phyloP scores from a whole-genome alignment of 1,284 basidiomycete species.

The Paramarasmius palmivorus region DNA sequence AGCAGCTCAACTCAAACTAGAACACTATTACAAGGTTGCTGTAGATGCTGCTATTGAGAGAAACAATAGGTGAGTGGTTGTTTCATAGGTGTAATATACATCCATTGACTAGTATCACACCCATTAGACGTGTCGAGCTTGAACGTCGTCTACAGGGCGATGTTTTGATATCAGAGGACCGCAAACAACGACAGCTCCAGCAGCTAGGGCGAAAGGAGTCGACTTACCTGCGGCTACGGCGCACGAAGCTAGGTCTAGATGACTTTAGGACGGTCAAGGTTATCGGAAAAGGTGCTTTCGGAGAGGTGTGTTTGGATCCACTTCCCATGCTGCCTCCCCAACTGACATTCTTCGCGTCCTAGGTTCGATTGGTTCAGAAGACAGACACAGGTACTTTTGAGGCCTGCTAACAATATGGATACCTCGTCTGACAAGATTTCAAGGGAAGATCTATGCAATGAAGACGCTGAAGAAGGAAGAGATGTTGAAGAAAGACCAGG shows the following conservation, averaged over 20 bases:
- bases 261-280: slow-evolving; percentile 94
- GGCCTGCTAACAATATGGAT: background rate
- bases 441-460: slow-evolving; percentile 98
- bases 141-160: slow-evolving; percentile 78
- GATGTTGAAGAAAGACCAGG: slow-evolving; percentile 99
- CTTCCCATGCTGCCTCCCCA: background rate
- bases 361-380: slow-evolving; percentile 97
- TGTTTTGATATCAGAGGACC: slow-evolving; percentile 66
- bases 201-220: slow-evolving; percentile 86
- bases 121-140: slow-evolving; percentile 77
- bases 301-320: slow-evolving; percentile 56
- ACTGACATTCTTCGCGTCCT: background rate
- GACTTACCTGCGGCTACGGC: slow-evolving; percentile 67
- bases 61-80: slow-evolving; percentile 69
- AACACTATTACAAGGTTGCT: slow-evolving; percentile 90
- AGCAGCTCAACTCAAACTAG: slow-evolving; percentile 87
- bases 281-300: slow-evolving; percentile 94
- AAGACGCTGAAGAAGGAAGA: slow-evolving; percentile 97
- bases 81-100: background rate
- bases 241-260: slow-evolving; percentile 85
- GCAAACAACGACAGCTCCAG: slow-evolving; percentile 78
- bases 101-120: slow-evolving; percentile 2
- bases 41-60: slow-evolving; percentile 91
- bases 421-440: background rate
- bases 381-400: slow-evolving; percentile 62